Base-by-base conservation (phyloP, 2,329 filamentous ascomycete species). In the Cladosporium austrohemisphaericum region DNA sequence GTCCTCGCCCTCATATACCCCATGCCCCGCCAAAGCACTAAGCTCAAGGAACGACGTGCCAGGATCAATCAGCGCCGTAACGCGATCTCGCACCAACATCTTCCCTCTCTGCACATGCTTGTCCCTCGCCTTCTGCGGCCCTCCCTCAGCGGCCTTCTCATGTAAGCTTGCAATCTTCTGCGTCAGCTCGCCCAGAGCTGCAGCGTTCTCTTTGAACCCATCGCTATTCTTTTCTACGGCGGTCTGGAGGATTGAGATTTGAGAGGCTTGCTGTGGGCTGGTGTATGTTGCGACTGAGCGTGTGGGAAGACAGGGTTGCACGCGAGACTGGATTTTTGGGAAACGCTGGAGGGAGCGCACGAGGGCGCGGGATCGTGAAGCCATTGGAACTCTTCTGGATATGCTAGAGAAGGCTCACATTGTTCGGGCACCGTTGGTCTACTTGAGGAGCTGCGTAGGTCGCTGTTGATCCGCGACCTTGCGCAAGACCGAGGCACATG, bases 41-140 rank as follows among this genome's bases (percentile, higher is more conserved):
- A 98, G 76, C 71, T 98, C 92, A 54, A 98, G 71, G 65, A 98
- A 97, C 0, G 86, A 86, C 2, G 88, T 92, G 4, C 91, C 91
- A 0, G 88, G 86, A 64, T 98, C 92, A 55, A 96, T 79, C 55
- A 98, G 74, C 4, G 89, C 86, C 0, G 89, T 86, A 47, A 98
- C 81, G 26, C 92, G 84, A 68, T 97, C 92, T 56, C 93, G 76
- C 2, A 91, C 89, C 50, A 98, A 78, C 90, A 97, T 95, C 77
- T 97, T 97, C 56, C 88, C 88, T 59, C 91, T 78, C 26, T 84
- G 81, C 18, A 94, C 70, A 65, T 97, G 92, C 73, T 96, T 96
- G 56, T 92, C 83, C 52, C 86, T 78, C 3, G 92, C 88, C 68
- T 93, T 93, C 51, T 84, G 78, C 1, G 88, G 73, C 0, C 93